These are phyloP conservation scores for Coniochaeta sp. DNA, from an alignment of 2,329 filamentous ascomycete species.

Conservation along the genomic window DNA sequence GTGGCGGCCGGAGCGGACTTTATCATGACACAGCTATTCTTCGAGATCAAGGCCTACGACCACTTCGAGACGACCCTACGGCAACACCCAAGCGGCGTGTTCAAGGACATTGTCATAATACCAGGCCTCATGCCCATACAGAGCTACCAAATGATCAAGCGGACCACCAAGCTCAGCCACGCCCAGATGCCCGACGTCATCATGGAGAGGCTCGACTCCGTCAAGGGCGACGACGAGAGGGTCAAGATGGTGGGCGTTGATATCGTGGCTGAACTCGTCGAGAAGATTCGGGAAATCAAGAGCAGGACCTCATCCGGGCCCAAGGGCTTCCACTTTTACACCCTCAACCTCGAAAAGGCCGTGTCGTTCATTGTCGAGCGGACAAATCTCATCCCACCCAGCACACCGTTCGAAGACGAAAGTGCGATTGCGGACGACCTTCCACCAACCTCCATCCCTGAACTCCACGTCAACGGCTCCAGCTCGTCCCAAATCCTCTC, in stretches of 20 bases:
- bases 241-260: constrained; percentile 76
- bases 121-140: constrained; percentile 97
- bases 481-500: constrained; percentile 21
- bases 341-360: constrained; percentile 90
- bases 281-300: constrained; percentile 62
- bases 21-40: constrained; percentile 97
- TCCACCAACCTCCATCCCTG: constrained; percentile 32
- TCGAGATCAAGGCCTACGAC: constrained; percentile 77
- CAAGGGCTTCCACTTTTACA: constrained; percentile 94
- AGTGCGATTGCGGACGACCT: constrained; percentile 44
- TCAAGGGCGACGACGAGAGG: constrained; percentile 72
- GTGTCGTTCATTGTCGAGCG: constrained; percentile 89
- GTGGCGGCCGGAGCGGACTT: constrained; percentile 89
- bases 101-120: constrained; percentile 83
- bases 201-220: constrained; percentile 61
- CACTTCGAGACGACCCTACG: constrained; percentile 71
- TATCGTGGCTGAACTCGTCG: constrained; percentile 77
- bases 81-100: constrained; percentile 74
- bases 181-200: constrained; percentile 70
- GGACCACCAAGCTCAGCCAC: constrained; percentile 91
- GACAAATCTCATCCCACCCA: constrained; percentile 68
- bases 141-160: constrained; percentile 89
- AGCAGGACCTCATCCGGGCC: constrained; percentile 45
- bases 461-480: constrained; percentile 45
- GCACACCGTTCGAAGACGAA: constrained; percentile 40